Evolutionary conservation across 169 alveolate species (phyloP).

Genomic region (Theileria parva): DNA sequence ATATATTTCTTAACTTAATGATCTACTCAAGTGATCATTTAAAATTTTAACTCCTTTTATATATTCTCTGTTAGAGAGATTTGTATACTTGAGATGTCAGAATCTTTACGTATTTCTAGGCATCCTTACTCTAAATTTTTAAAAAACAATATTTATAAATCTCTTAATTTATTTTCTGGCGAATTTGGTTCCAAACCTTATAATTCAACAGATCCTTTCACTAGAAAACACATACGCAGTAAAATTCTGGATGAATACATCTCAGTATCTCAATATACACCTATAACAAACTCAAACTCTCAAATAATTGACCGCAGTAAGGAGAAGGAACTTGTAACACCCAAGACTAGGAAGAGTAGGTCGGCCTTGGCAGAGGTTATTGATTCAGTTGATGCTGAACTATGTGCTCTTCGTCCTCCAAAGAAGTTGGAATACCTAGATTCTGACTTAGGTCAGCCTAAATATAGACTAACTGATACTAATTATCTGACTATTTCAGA

Average conservation of each 20-base stretch:
- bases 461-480: conserved; percentile 34
- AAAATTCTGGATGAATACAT: conserved; percentile 51
- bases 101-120: neutral
- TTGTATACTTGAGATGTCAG: conserved; percentile 16
- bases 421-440: conserved; percentile 40
- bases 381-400: conserved; percentile 41
- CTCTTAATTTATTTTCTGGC: conserved; percentile 64
- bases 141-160: conserved; percentile 37
- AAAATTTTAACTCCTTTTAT: neutral
- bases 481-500: conserved; percentile 34
- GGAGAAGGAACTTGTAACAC: conserved; percentile 24
- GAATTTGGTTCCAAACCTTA: conserved; percentile 42
- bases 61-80: conserved; percentile 5
- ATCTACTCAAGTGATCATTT: neutral
- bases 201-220: conserved; percentile 38
- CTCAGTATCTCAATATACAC: conserved; percentile 37
- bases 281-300: conserved; percentile 22
- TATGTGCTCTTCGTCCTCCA: conserved; percentile 8
- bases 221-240: conserved; percentile 38
- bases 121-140: conserved; percentile 28
- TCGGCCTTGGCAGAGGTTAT: conserved; percentile 51
- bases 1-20: conserved; percentile 3
- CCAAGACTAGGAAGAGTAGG: conserved; percentile 55
- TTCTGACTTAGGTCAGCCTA: neutral
- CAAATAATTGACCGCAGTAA: conserved; percentile 11